A percentile compares a stretch with the other conserved stretches of the same genome.
phyloP scores from a whole-genome alignment of 768 basidiomycete species.

The Auriscalpium vulgare region DNA sequence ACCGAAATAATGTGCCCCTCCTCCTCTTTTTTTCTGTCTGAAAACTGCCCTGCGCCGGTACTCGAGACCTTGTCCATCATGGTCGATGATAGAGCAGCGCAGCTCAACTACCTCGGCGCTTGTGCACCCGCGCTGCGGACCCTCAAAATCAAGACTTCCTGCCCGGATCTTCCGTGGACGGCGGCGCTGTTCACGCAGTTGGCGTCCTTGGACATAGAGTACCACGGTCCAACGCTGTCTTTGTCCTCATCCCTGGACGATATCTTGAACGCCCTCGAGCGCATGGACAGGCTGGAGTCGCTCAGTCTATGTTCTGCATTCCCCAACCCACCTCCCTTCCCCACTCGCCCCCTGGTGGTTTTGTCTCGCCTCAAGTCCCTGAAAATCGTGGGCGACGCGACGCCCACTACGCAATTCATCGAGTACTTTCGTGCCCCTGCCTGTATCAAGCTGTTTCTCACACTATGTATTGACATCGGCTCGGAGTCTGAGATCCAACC shows the following conservation, averaged over 20 bases:
- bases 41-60: background rate
- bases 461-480: background rate
- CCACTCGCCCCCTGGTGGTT: background rate
- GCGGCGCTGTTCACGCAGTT: background rate
- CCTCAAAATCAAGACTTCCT: background rate
- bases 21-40: background rate
- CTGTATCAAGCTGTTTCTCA: background rate
- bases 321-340: background rate
- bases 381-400: background rate
- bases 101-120: background rate
- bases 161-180: background rate
- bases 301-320: background rate
- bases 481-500: too few species aligned
- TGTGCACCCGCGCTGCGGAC: background rate
- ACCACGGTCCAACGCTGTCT: background rate
- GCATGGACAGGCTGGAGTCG: background rate
- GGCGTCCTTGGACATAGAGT: background rate
- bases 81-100: background rate
- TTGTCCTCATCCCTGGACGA: background rate
- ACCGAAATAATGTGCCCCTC: background rate
- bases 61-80: background rate
- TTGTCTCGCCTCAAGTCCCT: background rate
- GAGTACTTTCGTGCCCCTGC: background rate
- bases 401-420: background rate
- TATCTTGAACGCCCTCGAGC: background rate